Evolutionary conservation across 164 flowering plant species (phyloP), one percentile per base, ranked within the genome.

Genomic region (Echeveria elegans): DNA sequence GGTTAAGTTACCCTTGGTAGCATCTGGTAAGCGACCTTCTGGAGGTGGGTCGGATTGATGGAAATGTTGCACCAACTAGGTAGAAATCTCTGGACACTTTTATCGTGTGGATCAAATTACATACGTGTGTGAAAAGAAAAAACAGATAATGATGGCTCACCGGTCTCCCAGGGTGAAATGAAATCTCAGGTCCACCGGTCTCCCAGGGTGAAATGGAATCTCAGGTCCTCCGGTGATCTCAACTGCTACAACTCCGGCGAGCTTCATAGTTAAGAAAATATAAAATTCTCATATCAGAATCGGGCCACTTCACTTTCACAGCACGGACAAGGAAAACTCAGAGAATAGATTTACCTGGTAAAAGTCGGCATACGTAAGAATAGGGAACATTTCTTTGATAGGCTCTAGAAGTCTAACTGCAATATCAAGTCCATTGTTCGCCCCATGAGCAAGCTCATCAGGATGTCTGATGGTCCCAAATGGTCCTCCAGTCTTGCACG

Each of bases 191-290:
- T 0, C 45, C 45, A 8, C 45, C 45, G 1, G 78, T 64, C 97
- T 82, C 1, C 97, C 97, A 11, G 97, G 97, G 72, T 88, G 96
- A 75, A 92, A 92, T 26, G 96, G 92, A 76, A 92, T 68, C 24
- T 88, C 94, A 66, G 97, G 97, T 8, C 97, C 97, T 32, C 97
- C 96, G 1, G 45, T 40, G 11, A 40, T 11, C 15, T 40, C 45
- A 40, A 40, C 45, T 0, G 45, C 45, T 7, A 40, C 45, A 40
- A 40, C 45, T 40, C 45, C 45, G 11, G 45, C 45, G 2, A 40
- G 45, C 45, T 40, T 68, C 52, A 66, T 58, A 48, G 24, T n/a
- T 61, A n/a, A n/a, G n/a, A n/a, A n/a, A n/a, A n/a, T n/a, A n/a
- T 50, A 41, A 45, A 19, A 47, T 18, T 52, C 26, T 21, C 28